Conservation (phyloP, 805 yeast genomes). For the Metschnikowia dekortorum region DNA sequence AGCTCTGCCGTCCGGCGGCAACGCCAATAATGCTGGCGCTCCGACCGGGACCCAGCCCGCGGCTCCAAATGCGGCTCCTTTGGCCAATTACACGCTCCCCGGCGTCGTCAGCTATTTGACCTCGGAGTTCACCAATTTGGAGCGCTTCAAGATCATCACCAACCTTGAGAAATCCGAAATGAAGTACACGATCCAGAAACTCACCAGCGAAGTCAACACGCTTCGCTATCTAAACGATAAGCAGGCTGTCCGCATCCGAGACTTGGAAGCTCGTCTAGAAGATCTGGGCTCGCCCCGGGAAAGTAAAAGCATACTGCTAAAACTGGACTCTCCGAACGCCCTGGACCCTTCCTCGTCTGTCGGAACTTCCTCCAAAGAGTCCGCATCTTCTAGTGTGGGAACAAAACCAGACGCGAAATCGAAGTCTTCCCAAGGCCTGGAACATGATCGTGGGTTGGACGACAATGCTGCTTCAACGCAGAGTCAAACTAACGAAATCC, state of each 20-base stretch:
- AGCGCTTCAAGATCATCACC: slow-evolving; percentile 42
- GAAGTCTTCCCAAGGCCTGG: not conserved
- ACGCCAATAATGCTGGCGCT: not conserved
- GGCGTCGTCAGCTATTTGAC: slow-evolving; percentile 58
- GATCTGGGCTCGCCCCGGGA: not conserved
- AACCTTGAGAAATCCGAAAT: slow-evolving; percentile 51
- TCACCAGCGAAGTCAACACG: slow-evolving; percentile 50
- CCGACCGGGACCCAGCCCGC: not conserved
- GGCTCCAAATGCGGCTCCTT: not conserved
- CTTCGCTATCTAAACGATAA: slow-evolving; percentile 39
- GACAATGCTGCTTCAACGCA: not conserved
- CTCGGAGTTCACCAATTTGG: slow-evolving; percentile 49
- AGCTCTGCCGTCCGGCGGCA: not conserved
- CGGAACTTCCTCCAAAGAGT: not conserved
- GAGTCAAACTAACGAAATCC: slow-evolving; percentile 3
- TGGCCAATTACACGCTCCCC: slow-evolving; percentile 46
- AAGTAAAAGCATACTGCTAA: slow-evolving; percentile 1
- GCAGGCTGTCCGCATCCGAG: slow-evolving; percentile 35
- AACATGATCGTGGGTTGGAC: not conserved
- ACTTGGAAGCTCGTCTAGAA: slow-evolving; percentile 27
- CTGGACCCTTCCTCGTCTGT: not conserved
- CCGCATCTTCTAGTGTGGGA: not conserved
- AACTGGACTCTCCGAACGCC: not conserved
- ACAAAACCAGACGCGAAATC: not conserved
- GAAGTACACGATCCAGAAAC: slow-evolving; percentile 47